Evolutionary conservation across 495 filamentous ascomycete species (phyloP).

Genomic region (Aspergillus taichungensis): DNA sequence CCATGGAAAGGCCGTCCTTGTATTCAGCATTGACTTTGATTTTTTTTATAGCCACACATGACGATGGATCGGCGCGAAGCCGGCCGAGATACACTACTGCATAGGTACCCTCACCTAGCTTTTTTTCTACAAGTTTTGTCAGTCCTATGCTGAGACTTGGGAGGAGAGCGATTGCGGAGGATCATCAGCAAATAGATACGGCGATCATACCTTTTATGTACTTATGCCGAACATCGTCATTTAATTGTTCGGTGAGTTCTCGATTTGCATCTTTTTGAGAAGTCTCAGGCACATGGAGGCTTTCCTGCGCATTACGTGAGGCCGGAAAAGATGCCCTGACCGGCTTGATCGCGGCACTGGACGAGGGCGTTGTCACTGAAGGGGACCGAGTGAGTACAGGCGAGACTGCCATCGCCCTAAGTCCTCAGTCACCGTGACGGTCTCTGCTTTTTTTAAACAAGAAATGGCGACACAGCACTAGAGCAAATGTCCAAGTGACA

Average conservation of each 20-base stretch:
- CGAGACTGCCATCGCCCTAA: constrained; percentile 32
- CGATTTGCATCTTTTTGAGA: constrained; percentile 16
- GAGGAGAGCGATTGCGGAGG: not conserved
- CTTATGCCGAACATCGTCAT: constrained; percentile 75
- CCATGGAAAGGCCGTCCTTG: constrained; percentile 80
- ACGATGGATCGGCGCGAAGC: constrained; percentile 55
- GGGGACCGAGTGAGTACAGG: constrained; percentile 31
- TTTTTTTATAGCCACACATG: constrained; percentile 90
- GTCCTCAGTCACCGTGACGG: too few species aligned
- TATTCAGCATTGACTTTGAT: constrained; percentile 87
- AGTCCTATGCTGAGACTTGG: not conserved
- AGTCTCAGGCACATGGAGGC: constrained; percentile 5
- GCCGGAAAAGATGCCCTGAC: constrained; percentile 29
- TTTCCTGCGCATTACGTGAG: constrained; percentile 12
- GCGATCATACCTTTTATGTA: constrained; percentile 68
- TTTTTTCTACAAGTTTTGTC: constrained; percentile 49
- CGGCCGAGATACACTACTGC: constrained; percentile 89
- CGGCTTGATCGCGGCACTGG: constrained; percentile 25
- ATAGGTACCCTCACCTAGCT: constrained; percentile 94
- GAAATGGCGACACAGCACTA: too few species aligned
- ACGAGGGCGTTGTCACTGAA: constrained; percentile 22
- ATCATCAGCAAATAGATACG: not conserved
- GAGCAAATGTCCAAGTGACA: too few species aligned
- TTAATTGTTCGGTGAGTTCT: constrained; percentile 79
- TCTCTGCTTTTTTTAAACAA: too few species aligned